Base-by-base conservation (phyloP, 176 grass and related monocot genomes). In the Oryza punctata region DNA sequence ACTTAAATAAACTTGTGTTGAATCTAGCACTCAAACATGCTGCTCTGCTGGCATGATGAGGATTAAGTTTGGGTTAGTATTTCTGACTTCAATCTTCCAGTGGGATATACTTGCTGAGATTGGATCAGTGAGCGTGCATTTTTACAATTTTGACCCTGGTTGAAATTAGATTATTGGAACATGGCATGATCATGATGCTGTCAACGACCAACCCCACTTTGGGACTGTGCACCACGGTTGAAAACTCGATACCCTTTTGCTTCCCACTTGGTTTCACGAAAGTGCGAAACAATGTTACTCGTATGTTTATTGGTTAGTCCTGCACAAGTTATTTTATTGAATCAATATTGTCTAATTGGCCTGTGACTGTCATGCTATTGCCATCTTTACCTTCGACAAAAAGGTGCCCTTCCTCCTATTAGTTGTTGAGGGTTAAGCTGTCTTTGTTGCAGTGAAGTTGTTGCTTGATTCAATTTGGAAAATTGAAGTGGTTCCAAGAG, bases 171-270 rank as follows among this genome's bases (percentile, higher is more conserved):
- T 72, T 78, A 78, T 44, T 78, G 41, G 16, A 25, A 72, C 24
- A 54, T 10, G 57, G 65, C 18, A 43, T 10, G 43, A 52, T 6
- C 24, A 43, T 10, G 43, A 52, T 6, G 74, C 43, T 54, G 43
- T 32, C 25, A 67, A 72, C 29, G 8, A 78, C 52, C n/a, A 21
- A 61, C 40, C 33, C 32, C 44, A 27, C 30, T 47, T 76, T 72
- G 43, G 44, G 21, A 67, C 30, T 29, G 2, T 12, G 19, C 25
- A 33, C 8, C 33, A 12, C 19, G 59, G 66, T 78, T 83, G 73
- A 59, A 40, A 83, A 78, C 67, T 72, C 80, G 46, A 76, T 76
- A 75, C 47, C 33, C 32, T 67, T 79, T 67, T 79, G 75, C 45
- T 41, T 28, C 30, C 50, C 30, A 46, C 49, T 84, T 6, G 26